These are phyloP conservation scores for Arthonia radiata DNA, from an alignment of 495 filamentous ascomycete genomes.

Conservation along the genomic window DNA sequence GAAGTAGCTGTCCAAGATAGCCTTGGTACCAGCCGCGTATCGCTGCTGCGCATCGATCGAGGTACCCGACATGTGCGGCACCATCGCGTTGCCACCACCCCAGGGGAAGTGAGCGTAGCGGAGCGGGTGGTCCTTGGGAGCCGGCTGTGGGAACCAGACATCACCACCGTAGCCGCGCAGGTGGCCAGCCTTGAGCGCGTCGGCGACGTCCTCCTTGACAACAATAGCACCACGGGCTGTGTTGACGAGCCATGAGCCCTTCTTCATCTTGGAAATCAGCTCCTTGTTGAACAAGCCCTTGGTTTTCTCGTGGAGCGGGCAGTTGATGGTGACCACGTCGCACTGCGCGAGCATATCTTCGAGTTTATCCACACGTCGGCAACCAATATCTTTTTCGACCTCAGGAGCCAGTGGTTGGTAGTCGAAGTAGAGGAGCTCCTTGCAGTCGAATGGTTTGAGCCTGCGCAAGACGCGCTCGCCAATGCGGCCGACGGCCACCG, in stretches of 20 bases:
- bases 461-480: constrained; percentile 92
- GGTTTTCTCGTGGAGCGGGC: constrained; percentile 95
- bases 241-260: constrained; percentile 89
- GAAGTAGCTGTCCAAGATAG: constrained; percentile 78
- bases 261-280: constrained; percentile 99
- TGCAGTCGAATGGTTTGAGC: constrained; percentile 94
- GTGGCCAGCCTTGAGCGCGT: constrained; percentile 76
- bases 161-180: constrained; percentile 94
- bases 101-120: constrained; percentile 84
- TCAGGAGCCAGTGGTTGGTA: constrained; percentile 82
- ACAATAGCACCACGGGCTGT: constrained; percentile 96
- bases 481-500: constrained; percentile 90
- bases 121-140: constrained; percentile 80
- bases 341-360: constrained; percentile 93
- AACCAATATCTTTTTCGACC: constrained; percentile 89
- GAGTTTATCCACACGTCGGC: constrained; percentile 60
- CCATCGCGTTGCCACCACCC: constrained; percentile 94
- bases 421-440: constrained; percentile 97
- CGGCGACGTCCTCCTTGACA: constrained; percentile 96
- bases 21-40: constrained; percentile 74
- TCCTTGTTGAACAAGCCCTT: constrained; percentile 96
- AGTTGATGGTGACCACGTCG: constrained; percentile 98
- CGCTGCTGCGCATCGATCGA: constrained; percentile 92
- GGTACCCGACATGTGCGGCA: constrained; percentile 94
- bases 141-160: constrained; percentile 84